Base-by-base conservation (phyloP, 345 rosid genomes). In the Syzygium jambos region DNA sequence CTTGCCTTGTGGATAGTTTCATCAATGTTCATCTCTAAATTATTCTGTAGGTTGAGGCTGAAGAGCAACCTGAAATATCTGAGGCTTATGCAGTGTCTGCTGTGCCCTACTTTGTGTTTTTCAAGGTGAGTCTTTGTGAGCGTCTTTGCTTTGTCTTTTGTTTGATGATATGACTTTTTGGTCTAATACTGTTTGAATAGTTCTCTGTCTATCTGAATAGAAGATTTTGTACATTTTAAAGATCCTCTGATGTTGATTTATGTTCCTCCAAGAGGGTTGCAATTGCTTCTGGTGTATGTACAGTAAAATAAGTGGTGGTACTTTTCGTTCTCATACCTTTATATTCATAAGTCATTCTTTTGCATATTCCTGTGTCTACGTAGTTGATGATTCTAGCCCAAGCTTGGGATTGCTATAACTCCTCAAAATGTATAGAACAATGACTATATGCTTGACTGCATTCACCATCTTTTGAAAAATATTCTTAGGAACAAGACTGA, bases 41-140 rank as follows among this genome's bases (percentile, higher is more conserved):
- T 59, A 41, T 84, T n/a, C 83, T 90, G 87, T 88, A 98, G 99
- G 96, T 98, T 46, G 99, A 96, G 92, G 99, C 99, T 51, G 99
- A 98, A 90, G 98, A 98, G 85, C 97, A 95, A 73, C 98, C 99
- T 52, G 96, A 95, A 91, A 92, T 98, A 84, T 98, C 98, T 2
- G 98, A 95, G 91, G 93, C 94, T 56, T 94, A 92, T 89, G 89
- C 99, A 25, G 98, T 98, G 85, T 91, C 98, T 88, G 97, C 99
- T 83, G 96, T 96, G 77, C 99, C 99, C 13, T 98, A 54, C 85
- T 95, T 96, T 87, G 97, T 93, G 86, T 96, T 98, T 93, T 89
- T 98, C 86, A 96, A 98, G 98, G 99, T 98, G 56, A 22, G 17
- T 83, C 78, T 41, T 21, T 2, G 4, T 14, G 41, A 65, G 19